These are phyloP conservation scores for Pyrenula aspistea DNA, from an alignment of 495 filamentous ascomycete species.

Conservation along the genomic window DNA sequence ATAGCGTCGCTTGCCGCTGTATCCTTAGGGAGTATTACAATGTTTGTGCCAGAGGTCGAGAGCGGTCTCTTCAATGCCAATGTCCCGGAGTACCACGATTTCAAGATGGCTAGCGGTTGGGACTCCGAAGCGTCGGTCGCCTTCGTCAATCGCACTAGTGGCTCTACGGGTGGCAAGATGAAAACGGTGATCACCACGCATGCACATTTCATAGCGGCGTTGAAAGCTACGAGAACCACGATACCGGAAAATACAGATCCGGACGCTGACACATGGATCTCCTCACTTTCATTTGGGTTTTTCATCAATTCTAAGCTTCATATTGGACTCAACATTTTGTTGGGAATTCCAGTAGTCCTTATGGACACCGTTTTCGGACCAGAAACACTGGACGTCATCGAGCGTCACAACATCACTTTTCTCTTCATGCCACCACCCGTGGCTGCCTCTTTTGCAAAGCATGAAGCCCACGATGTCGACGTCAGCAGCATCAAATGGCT, in stretches of 20 bases:
- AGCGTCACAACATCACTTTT: slow-evolving; percentile 9
- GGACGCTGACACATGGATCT: slow-evolving; percentile 9
- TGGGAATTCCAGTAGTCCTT: slow-evolving; percentile 14
- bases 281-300: slow-evolving; percentile 11
- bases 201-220: slow-evolving; percentile 10
- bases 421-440: slow-evolving; percentile 14
- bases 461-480: slow-evolving; percentile 3
- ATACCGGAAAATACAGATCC: slow-evolving; percentile 10
- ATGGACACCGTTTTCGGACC: slow-evolving; percentile 7
- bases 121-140: slow-evolving; percentile 2
- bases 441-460: slow-evolving; percentile 10
- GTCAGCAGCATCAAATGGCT: slow-evolving; percentile 15
- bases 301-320: slow-evolving; percentile 15
- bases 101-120: too few relatives aligned
- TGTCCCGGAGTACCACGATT: too few relatives aligned
- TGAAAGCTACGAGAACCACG: slow-evolving; percentile 7
- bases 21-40: slow-evolving; percentile 1
- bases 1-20: slow-evolving; percentile 3
- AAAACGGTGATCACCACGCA: slow-evolving; percentile 15
- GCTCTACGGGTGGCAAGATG: slow-evolving; percentile 12
- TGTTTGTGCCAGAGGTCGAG: slow-evolving; percentile 2
- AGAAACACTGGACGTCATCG: slow-evolving; percentile 8
- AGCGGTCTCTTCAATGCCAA: slow-evolving; percentile 1
- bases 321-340: slow-evolving; percentile 12
- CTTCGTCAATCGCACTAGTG: slow-evolving; percentile 15